Base-by-base conservation (phyloP, 106 monocot species). In the Dendrobium nobile region DNA sequence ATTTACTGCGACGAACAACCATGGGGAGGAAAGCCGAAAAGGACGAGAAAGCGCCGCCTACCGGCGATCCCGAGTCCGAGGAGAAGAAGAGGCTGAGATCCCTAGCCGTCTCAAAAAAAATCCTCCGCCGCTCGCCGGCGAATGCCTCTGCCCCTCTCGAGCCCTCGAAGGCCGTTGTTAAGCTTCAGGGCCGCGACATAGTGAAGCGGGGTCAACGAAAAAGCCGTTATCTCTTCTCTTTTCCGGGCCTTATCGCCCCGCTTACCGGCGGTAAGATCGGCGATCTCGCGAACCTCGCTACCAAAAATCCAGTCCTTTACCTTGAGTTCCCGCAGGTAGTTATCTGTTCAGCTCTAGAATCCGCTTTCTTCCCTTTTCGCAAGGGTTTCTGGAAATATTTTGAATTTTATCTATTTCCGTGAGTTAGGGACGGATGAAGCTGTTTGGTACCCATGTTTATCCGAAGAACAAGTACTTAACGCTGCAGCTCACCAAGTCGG, bases 401-500 rank as follows among this genome's bases (percentile, higher is more conserved):
- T 77, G 47, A 20, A 51, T 77, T 31, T 75, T 13, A 43, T 72
- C 17, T 11, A n/a, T 58, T 78, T 59, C 20, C 3, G 20, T 5
- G 1, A 13, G 59, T 65, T 82, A 98, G 98, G 98, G 95, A 4
- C 80, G 95, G 84, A 84, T 95, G 91, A 98, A 98, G 92, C 79
- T 98, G 27, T 93, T 95, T 77, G 95, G 95, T 5, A 98, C 98
- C 3, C 92, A 95, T 72, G 88, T 93, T 15, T 99, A 95, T 82
- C 98, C 98, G 28, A 98, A 91, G 91, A 98, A 98, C 88, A 98
- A 91, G 86, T 98, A 98, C 79, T 59, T 98, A 67, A 91, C 94
- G 15, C 89, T 98, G 51, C 94, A 95, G 80, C 91, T 95, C 78
- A 88, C 89, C 3, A 92, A 81, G 77, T 90, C 91, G 22, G 72